Conservation (phyloP, 2,329 filamentous ascomycete species). For the Aspergillus sp. region DNA sequence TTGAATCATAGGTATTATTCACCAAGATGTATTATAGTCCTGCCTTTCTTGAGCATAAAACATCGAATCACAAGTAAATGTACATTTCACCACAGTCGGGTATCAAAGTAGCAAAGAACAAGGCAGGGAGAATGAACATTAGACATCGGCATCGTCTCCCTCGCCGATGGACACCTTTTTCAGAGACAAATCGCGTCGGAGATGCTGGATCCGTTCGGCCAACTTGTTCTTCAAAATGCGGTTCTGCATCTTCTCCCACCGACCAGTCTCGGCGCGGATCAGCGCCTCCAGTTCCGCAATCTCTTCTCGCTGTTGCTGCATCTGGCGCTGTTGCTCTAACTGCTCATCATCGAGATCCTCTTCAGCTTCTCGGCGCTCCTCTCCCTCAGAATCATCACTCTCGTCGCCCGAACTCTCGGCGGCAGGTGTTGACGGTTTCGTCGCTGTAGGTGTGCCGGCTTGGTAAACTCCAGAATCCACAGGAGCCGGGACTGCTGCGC, state of each 20-base stretch:
- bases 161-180: constrained; percentile 44
- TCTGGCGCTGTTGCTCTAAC: constrained; percentile 38
- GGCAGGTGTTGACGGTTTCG: constrained; percentile 30
- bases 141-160: constrained; percentile 30
- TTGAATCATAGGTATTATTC: constrained; percentile 24
- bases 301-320: constrained; percentile 45
- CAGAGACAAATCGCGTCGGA: constrained; percentile 43
- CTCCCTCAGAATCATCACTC: constrained; percentile 36
- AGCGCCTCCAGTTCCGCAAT: constrained; percentile 42
- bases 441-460: constrained; percentile 30
- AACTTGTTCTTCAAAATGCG: constrained; percentile 43
- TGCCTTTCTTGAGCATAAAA: neutral
- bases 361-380: constrained; percentile 33
- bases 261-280: constrained; percentile 36
- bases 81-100: constrained; percentile 7
- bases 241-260: constrained; percentile 41
- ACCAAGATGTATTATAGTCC: constrained; percentile 1
- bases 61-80: neutral
- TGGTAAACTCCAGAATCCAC: constrained; percentile 21
- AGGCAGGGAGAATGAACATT: constrained; percentile 6
- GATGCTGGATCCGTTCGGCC: constrained; percentile 41
- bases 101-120: constrained; percentile 10
- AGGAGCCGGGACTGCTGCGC: constrained; percentile 18
- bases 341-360: constrained; percentile 45
- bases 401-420: constrained; percentile 43